A percentile compares a stretch with the other conserved stretches of the same genome.
Evolutionary conservation across 139 green algal genomes (phyloP).

Genomic region (Asterochloris sp.): DNA sequence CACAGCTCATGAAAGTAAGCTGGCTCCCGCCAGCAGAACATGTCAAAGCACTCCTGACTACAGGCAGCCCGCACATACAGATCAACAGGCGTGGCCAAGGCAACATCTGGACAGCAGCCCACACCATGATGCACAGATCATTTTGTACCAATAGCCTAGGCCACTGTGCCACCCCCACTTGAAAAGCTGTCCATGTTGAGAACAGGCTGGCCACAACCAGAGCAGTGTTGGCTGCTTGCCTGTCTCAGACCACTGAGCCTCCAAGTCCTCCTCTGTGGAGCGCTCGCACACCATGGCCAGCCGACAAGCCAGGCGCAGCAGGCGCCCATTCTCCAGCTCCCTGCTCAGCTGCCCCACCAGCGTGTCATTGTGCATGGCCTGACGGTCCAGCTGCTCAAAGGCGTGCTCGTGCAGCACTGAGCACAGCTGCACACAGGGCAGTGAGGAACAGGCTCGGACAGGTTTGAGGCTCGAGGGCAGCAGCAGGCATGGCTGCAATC

Average conservation of each 20-base stretch:
- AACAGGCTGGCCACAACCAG: background rate
- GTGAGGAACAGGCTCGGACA: constrained; percentile 29
- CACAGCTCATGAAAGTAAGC: too few species aligned
- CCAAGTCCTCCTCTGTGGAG: constrained; percentile 40
- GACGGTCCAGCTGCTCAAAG: constrained; percentile 65
- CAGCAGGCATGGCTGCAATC: too few species aligned
- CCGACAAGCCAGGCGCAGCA: constrained; percentile 83
- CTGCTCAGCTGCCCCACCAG: constrained; percentile 62
- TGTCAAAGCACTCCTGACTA: too few species aligned
- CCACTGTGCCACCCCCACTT: background rate
- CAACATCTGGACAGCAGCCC: too few species aligned
- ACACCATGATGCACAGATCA: too few species aligned
- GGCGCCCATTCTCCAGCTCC: constrained; percentile 85
- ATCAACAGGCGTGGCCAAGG: too few species aligned
- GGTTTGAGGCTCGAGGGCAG: constrained; percentile 6
- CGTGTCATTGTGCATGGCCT: constrained; percentile 44
- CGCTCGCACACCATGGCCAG: constrained; percentile 76
- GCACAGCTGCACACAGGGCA: constrained; percentile 36
- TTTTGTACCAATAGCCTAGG: too few species aligned
- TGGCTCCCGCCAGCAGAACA: too few species aligned
- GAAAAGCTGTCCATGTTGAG: background rate
- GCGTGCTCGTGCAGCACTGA: constrained; percentile 66
- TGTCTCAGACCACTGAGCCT: constrained; percentile 60
- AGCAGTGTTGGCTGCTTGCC: constrained; percentile 10
- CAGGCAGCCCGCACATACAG: too few species aligned